Percentiles rank a stretch among this genome's conserved stretches.
Evolutionary conservation across 495 filamentous ascomycete species (phyloP).

Genomic region (Aspergillus taichungensis): DNA sequence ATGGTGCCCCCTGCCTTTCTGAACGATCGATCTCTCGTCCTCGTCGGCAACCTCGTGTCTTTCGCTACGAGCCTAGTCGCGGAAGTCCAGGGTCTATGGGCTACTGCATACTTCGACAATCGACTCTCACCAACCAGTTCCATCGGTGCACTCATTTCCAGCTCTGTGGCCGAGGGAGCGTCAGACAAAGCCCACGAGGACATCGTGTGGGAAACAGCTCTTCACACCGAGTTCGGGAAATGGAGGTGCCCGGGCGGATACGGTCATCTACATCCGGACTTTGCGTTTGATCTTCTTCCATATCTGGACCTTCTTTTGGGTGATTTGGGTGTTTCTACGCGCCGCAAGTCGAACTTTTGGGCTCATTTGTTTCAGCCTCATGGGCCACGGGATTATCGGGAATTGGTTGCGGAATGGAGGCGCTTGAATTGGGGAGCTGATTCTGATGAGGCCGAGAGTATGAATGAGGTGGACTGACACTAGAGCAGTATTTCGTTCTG

Average conservation of each 20-base stretch:
- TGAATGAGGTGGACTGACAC: too few relatives aligned
- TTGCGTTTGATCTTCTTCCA: constrained; percentile 63
- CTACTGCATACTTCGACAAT: constrained; percentile 50
- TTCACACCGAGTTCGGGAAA: constrained; percentile 55
- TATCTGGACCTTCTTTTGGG: constrained; percentile 62
- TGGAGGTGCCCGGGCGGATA: constrained; percentile 59
- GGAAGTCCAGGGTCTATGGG: constrained; percentile 63
- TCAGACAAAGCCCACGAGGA: constrained; percentile 2
- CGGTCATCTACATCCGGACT: constrained; percentile 52
- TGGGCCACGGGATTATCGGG: constrained; percentile 46
- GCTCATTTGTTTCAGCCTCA: constrained; percentile 44
- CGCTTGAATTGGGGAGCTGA: neutral
- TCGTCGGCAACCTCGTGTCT: constrained; percentile 51
- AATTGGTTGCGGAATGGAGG: constrained; percentile 48
- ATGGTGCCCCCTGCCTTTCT: constrained; percentile 55
- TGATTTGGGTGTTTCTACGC: constrained; percentile 50
- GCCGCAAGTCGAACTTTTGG: constrained; percentile 34
- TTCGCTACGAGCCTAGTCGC: constrained; percentile 50
- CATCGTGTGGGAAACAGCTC: constrained; percentile 43
- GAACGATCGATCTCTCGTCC: constrained; percentile 52
- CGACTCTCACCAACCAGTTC: constrained; percentile 23
- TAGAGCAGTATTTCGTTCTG: too few relatives aligned
- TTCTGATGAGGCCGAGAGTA: too few relatives aligned
- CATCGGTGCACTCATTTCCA: constrained; percentile 10
- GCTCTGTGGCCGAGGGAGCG: neutral